These are phyloP conservation scores for Podosphaera xanthii DNA, from an alignment of 2,329 filamentous ascomycete species.

Conservation along the genomic window DNA sequence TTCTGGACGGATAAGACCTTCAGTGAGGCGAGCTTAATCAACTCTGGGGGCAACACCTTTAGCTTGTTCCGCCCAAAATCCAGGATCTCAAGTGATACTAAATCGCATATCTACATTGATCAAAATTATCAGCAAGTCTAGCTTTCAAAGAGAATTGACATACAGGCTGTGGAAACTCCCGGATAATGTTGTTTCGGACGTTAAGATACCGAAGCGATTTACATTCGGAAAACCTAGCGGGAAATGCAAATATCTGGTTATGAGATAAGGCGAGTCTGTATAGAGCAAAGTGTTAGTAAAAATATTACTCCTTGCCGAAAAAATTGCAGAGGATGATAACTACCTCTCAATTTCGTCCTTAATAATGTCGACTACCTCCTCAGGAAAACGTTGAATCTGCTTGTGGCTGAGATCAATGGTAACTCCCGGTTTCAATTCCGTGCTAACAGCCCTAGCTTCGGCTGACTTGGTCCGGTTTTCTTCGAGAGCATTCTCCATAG, in stretches of 20 bases:
- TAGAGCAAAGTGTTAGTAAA: background rate
- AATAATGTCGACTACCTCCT: constrained; percentile 18
- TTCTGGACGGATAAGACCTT: constrained; percentile 76
- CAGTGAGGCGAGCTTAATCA: constrained; percentile 58
- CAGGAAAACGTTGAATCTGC: constrained; percentile 31
- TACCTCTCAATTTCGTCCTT: constrained; percentile 18
- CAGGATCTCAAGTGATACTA: constrained; percentile 73
- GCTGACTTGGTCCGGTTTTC: constrained; percentile 41
- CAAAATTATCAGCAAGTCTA: background rate
- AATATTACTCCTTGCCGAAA: background rate
- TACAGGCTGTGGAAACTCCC: constrained; percentile 42
- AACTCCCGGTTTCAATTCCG: constrained; percentile 38
- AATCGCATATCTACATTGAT: constrained; percentile 47
- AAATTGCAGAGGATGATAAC: constrained; percentile 1
- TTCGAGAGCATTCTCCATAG: constrained; percentile 42
- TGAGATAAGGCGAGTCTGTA: constrained; percentile 57
- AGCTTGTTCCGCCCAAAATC: constrained; percentile 82
- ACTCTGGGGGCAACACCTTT: constrained; percentile 50
- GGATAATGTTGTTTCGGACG: constrained; percentile 51
- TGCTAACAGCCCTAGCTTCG: constrained; percentile 34
- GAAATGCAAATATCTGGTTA: constrained; percentile 50
- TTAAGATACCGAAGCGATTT: constrained; percentile 60
- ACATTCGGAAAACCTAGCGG: constrained; percentile 50
- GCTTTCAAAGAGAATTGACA: constrained; percentile 13
- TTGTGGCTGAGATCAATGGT: constrained; percentile 61